A percentile compares a stretch with the other conserved stretches of the same genome.
Evolutionary conservation across 1,284 basidiomycete genomes (phyloP).

Genomic region (Ceratobasidium sp.): DNA sequence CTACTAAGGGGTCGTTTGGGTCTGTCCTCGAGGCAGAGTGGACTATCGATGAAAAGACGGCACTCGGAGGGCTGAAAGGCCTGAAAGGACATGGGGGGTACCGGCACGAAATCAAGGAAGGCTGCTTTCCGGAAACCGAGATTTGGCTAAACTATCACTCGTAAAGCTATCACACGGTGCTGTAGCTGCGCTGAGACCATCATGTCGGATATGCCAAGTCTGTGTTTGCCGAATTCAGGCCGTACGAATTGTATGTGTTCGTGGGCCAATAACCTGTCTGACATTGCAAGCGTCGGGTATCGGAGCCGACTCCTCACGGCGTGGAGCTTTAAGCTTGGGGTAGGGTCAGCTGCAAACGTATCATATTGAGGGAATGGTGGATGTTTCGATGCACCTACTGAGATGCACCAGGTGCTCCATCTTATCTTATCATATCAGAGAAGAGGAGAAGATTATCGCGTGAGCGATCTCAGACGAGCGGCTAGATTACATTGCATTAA

Average conservation of each 20-base stretch:
- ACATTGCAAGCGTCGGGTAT: slow-evolving; percentile 2
- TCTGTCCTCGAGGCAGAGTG: slow-evolving; percentile 15
- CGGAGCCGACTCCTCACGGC: slow-evolving; percentile 4
- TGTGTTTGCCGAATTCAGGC: not conserved
- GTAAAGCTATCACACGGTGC: not conserved
- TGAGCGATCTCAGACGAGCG: no score
- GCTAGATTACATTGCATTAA: no score
- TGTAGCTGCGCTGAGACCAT: no score
- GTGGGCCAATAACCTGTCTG: not conserved
- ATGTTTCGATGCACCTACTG: not conserved
- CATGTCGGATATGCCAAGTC: not conserved
- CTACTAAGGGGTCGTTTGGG: slow-evolving; percentile 22
- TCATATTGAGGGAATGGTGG: not conserved
- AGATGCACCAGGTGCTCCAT: slow-evolving; percentile 5
- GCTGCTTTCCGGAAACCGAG: not conserved
- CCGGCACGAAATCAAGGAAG: slow-evolving; percentile 9
- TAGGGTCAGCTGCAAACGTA: not conserved
- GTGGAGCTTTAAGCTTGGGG: not conserved
- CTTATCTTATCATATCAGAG: slow-evolving; percentile 37
- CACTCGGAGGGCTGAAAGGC: slow-evolving; percentile 37
- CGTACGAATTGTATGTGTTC: not conserved
- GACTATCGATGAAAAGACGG: slow-evolving; percentile 37
- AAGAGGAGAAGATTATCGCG: not conserved
- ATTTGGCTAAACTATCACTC: slow-evolving; percentile 1
- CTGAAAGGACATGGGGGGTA: slow-evolving; percentile 42